Conservation (phyloP, 2,329 filamentous ascomycete species). For the Atkinsonella hypoxylon region DNA sequence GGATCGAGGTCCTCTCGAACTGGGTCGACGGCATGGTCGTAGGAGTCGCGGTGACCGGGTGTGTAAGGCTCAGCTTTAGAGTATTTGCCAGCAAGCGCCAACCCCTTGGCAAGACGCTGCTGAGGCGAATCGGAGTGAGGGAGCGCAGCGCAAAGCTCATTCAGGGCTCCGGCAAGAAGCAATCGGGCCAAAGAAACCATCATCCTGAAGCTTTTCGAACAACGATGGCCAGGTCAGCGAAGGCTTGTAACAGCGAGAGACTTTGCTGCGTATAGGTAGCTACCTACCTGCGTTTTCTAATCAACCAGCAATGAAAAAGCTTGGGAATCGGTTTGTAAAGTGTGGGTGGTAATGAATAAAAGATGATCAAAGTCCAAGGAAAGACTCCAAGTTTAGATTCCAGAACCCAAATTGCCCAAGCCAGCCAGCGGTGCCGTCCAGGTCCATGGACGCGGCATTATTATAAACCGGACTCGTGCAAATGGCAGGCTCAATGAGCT, state of each 20-base stretch:
- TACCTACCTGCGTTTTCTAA: too few relatives aligned
- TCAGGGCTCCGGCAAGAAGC: conserved; percentile 15
- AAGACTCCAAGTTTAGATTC: neutral
- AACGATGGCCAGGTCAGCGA: neutral
- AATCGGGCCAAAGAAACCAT: conserved; percentile 15
- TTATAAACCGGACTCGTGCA: too few relatives aligned
- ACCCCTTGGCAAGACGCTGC: conserved; percentile 39
- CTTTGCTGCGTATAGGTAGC: too few relatives aligned
- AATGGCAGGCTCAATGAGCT: too few relatives aligned
- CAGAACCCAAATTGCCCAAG: too few relatives aligned
- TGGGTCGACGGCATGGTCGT: conserved; percentile 50
- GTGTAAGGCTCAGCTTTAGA: conserved; percentile 39
- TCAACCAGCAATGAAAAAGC: too few relatives aligned
- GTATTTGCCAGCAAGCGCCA: conserved; percentile 31
- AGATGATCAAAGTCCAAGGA: neutral
- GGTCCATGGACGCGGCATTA: too few relatives aligned
- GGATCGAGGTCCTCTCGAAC: conserved; percentile 50
- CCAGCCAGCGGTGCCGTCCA: too few relatives aligned
- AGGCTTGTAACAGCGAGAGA: too few relatives aligned
- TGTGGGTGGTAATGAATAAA: too few relatives aligned
- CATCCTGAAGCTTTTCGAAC: conserved; percentile 10
- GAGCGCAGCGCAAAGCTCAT: conserved; percentile 13
- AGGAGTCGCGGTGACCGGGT: conserved; percentile 46
- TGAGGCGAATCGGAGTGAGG: conserved; percentile 38
- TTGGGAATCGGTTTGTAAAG: too few relatives aligned